phyloP scores from a whole-genome alignment of 139 green algal species.

The Astrephomene gubernaculifera region DNA sequence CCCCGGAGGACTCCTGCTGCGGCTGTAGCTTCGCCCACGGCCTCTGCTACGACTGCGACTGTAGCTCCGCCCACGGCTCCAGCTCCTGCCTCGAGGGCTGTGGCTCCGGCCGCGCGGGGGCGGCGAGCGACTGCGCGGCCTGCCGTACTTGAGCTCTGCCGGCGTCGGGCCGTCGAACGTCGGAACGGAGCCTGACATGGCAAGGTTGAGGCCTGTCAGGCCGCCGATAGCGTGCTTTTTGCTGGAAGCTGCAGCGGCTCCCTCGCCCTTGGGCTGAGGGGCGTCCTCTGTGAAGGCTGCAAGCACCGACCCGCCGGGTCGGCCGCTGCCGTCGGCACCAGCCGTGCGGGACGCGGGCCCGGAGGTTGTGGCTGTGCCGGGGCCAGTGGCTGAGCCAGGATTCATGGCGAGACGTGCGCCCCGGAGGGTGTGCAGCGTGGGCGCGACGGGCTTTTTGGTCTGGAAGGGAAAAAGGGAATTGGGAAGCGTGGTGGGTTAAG shows the following conservation, averaged over 20 bases:
- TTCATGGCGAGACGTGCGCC: conserved; percentile 42
- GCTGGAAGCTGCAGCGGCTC: neutral
- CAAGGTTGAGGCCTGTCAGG: conserved; percentile 5
- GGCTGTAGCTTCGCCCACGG: conserved; percentile 27
- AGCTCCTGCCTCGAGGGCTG: neutral
- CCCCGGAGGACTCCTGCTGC: conserved; percentile 1
- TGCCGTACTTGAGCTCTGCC: conserved; percentile 37
- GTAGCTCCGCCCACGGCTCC: conserved; percentile 6
- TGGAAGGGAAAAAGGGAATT: no score
- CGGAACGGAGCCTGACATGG: neutral
- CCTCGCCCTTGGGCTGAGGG: conserved; percentile 6
- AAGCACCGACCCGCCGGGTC: neutral
- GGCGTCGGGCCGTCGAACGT: conserved; percentile 38
- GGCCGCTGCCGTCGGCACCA: neutral
- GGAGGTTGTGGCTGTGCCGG: neutral
- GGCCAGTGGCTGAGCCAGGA: neutral
- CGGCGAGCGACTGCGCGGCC: conserved; percentile 15
- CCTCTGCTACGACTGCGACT: conserved; percentile 33
- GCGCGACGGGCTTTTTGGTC: conserved; percentile 27
- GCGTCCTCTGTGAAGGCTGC: conserved; percentile 37
- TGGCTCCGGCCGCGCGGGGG: neutral
- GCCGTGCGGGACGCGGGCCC: neutral
- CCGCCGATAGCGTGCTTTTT: conserved; percentile 27
- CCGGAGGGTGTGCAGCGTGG: conserved; percentile 43
- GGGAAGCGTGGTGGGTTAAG: no score